Percentiles rank a stretch among this genome's conserved stretches.
These are phyloP conservation scores for Porphyrellus sp. DNA, from an alignment of 1,284 basidiomycete species.

Conservation along the genomic window DNA sequence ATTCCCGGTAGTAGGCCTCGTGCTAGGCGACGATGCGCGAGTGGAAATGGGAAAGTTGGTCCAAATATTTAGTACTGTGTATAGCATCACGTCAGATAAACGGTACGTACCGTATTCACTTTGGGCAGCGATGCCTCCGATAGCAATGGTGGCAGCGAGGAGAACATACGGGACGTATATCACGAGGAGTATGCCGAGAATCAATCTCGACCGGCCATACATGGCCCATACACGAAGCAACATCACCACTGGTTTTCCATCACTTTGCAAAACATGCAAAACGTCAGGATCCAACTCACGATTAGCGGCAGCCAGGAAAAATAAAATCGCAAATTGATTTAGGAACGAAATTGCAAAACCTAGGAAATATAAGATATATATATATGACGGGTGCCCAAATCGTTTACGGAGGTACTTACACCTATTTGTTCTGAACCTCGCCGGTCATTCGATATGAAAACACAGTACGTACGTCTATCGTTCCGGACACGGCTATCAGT, in stretches of 20 bases:
- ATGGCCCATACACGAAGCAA: conserved; percentile 7
- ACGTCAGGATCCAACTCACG: neutral
- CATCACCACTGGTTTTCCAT: conserved; percentile 8
- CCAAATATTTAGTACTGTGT: neutral
- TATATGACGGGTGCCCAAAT: neutral
- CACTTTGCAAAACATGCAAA: too few relatives aligned
- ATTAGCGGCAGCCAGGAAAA: conserved; percentile 6
- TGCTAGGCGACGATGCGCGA: too few relatives aligned
- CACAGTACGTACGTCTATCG: neutral
- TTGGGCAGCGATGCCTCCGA: neutral
- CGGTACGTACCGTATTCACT: neutral
- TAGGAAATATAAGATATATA: neutral
- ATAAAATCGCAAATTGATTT: neutral
- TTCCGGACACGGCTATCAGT: too few relatives aligned
- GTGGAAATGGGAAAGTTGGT: neutral
- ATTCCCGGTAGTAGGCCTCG: too few relatives aligned
- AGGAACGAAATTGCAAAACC: neutral
- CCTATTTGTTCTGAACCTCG: neutral
- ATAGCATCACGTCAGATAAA: neutral
- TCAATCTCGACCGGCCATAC: neutral
- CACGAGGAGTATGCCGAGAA: conserved; percentile 2
- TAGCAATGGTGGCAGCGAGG: neutral
- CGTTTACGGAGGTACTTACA: neutral
- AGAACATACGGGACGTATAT: neutral
- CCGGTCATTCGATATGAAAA: neutral